Evolutionary conservation across 306 rosid genomes (phyloP), one percentile per base, ranked within the genome.

Genomic region (Spatholobus suberectus): DNA sequence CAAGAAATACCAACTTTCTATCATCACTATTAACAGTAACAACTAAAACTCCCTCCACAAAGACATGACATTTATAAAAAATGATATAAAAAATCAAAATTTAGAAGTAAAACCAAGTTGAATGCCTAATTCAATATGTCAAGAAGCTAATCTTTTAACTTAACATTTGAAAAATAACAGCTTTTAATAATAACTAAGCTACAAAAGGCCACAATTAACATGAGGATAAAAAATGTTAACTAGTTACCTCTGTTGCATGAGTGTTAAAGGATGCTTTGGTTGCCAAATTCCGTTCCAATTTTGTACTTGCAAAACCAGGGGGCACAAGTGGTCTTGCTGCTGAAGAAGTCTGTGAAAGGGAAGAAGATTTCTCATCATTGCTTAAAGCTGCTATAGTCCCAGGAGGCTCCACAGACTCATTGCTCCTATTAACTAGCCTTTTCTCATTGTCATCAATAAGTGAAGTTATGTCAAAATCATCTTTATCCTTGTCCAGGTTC

Each of bases 311-410:
- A 85, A 96, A 96, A 73, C 99, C 99, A 17, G 99, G 99, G 44
- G 99, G 99, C 43, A 96, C 97, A 76, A 92, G 97, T 29, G 99
- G 99, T 85, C 99, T 92, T 59, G 94, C 78, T 47, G 90, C 89
- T 72, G 88, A 87, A 70, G 89, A 79, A 77, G 92, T 23, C 70
- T 91, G 96, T 37, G 81, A 66, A 68, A 84, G 91, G 54, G 89
- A 81, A 54, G 89, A 73, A 66, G 91, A 76, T 75, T 85, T 94
- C 72, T 90, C 95, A 20, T 90, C 97, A 81, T 87, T 85, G 83
- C 77, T 89, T 77, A 89, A 80, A 68, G 87, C 82, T 37, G 74
- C 75, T 73, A 81, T 76, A 80, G 75, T 49, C 34, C 41, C 70
- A 73, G 87, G 43, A 73, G 88, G 71, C 61, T 89, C 93, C 84